Percentiles rank a stretch among this genome's conserved stretches.
phyloP scores from a whole-genome alignment of 495 filamentous ascomycete species.

The Thermothielavioides terrestris region DNA sequence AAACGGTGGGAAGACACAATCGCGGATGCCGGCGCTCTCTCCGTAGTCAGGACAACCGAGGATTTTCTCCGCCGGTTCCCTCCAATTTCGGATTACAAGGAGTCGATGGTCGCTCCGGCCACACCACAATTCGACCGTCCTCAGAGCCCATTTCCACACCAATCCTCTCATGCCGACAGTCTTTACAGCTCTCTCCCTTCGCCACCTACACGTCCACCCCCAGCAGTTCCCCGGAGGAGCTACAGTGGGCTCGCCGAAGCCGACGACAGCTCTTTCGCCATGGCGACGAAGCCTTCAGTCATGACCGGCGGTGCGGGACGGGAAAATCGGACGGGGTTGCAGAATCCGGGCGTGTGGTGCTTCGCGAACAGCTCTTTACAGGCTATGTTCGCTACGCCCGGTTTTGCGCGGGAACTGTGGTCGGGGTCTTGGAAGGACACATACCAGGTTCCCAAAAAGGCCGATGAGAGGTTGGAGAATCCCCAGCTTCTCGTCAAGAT shows the following conservation, averaged over 20 bases:
- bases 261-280: conserved; percentile 41
- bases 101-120: conserved; percentile 57
- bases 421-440: conserved; percentile 45
- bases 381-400: conserved; percentile 65
- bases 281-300: conserved; percentile 35
- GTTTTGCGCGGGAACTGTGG: conserved; percentile 59
- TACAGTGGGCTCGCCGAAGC: conserved; percentile 73
- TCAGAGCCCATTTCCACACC: conserved; percentile 24
- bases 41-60: conserved; percentile 47
- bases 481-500: conserved; percentile 72
- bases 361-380: conserved; percentile 90
- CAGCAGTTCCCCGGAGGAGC: conserved; percentile 73
- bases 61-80: conserved; percentile 81
- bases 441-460: conserved; percentile 42
- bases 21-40: conserved; percentile 35
- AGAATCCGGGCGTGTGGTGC: conserved; percentile 75
- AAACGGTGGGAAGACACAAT: conserved; percentile 33
- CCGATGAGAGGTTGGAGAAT: conserved; percentile 55
- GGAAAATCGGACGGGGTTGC: conserved; percentile 53
- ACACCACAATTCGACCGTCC: conserved; percentile 19
- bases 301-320: conserved; percentile 10
- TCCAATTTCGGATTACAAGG: conserved; percentile 56
- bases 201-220: conserved; percentile 63
- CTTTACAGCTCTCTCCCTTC: conserved; percentile 25
- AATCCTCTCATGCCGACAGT: conserved; percentile 24